Conservation (phyloP, 495 filamentous ascomycete genomes). For the Hypoxylon perforatum region DNA sequence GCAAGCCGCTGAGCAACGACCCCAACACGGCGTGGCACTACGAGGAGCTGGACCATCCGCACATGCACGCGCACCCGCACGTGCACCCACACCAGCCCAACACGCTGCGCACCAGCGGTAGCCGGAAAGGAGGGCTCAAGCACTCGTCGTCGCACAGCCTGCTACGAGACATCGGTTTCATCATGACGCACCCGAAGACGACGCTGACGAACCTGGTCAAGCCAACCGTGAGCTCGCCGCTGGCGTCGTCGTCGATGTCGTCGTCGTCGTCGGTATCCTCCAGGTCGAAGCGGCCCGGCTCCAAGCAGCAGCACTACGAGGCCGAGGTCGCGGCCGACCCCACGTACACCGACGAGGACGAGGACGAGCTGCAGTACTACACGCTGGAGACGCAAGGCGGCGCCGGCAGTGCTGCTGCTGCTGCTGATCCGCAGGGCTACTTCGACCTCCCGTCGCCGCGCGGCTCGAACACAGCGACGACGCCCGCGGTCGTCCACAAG, state of each 20-base stretch:
- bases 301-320: neutral
- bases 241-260: too few relatives aligned
- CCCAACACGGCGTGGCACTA: slow-evolving; percentile 34
- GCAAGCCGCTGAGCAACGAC: slow-evolving; percentile 1
- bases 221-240: too few relatives aligned
- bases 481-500: slow-evolving; percentile 4
- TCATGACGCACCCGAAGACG: slow-evolving; percentile 37
- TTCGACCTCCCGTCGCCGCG: slow-evolving; percentile 6
- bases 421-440: neutral
- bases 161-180: slow-evolving; percentile 21
- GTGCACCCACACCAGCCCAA: slow-evolving; percentile 25
- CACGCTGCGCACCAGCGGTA: slow-evolving; percentile 21
- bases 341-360: slow-evolving; percentile 2
- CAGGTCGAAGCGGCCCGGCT: too few relatives aligned
- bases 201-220: slow-evolving; percentile 4
- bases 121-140: slow-evolving; percentile 72
- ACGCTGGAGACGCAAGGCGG: slow-evolving; percentile 23
- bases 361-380: slow-evolving; percentile 28
- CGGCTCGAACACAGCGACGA: neutral
- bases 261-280: too few relatives aligned
- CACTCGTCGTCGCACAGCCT: slow-evolving; percentile 17
- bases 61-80: slow-evolving; percentile 7
- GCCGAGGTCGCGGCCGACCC: slow-evolving; percentile 9
- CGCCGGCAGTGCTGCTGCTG: too few relatives aligned
- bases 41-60: slow-evolving; percentile 23